Evolutionary conservation across 768 basidiomycete species (phyloP).

Genomic region (Candolleomyces aberdarensis): DNA sequence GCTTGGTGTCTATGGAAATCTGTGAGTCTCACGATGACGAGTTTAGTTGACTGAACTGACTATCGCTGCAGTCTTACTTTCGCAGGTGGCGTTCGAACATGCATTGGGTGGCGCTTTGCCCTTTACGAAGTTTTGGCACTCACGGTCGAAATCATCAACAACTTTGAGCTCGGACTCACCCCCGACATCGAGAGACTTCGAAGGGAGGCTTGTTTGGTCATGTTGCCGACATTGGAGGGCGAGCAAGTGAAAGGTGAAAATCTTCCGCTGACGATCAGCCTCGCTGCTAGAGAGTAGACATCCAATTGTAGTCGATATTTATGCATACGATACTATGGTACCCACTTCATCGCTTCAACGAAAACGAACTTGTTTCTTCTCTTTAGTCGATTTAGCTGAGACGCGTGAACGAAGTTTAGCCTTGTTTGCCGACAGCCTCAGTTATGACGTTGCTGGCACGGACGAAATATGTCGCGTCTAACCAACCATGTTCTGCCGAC

Average conservation of each 20-base stretch:
- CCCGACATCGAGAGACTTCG: constrained; percentile 38
- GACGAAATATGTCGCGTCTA: background rate
- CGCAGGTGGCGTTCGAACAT: constrained; percentile 43
- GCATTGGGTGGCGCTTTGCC: constrained; percentile 52
- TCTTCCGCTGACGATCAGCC: constrained; percentile 36
- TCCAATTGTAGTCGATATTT: too few relatives aligned
- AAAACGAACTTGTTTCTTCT: too few relatives aligned
- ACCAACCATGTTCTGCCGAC: background rate
- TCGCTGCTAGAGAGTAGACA: constrained; percentile 33
- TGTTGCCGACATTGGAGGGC: constrained; percentile 46
- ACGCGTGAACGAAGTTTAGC: background rate
- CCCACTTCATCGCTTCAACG: background rate
- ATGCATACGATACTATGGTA: too few relatives aligned
- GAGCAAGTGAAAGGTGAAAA: constrained; percentile 43
- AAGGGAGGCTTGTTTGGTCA: constrained; percentile 43
- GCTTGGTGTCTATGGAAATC: constrained; percentile 46
- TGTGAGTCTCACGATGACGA: constrained; percentile 26
- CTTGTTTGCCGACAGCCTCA: background rate
- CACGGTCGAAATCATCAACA: constrained; percentile 54
- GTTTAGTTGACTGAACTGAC: background rate
- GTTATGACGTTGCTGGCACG: background rate
- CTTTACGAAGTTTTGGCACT: constrained; percentile 56
- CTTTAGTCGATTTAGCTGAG: background rate
- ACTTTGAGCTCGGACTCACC: constrained; percentile 52
- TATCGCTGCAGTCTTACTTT: constrained; percentile 37